Percentiles rank a stretch among this genome's conserved stretches.
Conservation (phyloP, 169 alveolate genomes). For the Cryptosporidium canis region DNA sequence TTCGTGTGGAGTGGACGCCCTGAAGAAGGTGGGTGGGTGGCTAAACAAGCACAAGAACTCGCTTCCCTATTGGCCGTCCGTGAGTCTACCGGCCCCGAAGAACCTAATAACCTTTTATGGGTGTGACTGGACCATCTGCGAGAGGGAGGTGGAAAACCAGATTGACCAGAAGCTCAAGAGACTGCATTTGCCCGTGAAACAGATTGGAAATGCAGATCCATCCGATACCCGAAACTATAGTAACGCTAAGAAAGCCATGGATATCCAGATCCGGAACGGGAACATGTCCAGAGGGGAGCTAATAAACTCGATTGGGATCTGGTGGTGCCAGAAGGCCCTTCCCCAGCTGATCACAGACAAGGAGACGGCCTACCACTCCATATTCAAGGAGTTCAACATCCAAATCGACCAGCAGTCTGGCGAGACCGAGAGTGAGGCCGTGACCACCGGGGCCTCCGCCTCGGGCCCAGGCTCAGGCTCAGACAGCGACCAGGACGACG, state of each 20-base stretch:
- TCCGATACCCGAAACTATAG: not conserved
- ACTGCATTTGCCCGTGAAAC: conserved; percentile 26
- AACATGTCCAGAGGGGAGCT: conserved; percentile 21
- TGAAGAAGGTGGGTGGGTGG: conserved; percentile 65
- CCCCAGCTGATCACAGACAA: conserved; percentile 66
- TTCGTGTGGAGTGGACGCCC: conserved; percentile 55
- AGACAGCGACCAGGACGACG: not conserved
- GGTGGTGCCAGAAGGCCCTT: conserved; percentile 72
- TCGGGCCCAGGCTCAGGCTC: not conserved
- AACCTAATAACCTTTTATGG: conserved; percentile 57
- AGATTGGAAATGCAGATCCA: conserved; percentile 1
- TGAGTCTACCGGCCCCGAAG: conserved; percentile 25
- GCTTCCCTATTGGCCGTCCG: conserved; percentile 58
- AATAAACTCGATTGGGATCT: conserved; percentile 23
- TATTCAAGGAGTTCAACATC: conserved; percentile 27
- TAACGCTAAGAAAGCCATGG: not conserved
- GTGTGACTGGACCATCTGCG: conserved; percentile 66
- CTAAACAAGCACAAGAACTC: conserved; percentile 37
- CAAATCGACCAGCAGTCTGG: not conserved
- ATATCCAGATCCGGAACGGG: not conserved
- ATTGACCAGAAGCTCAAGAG: conserved; percentile 10
- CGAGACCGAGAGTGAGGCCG: not conserved
- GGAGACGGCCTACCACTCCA: conserved; percentile 54
- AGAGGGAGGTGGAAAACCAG: conserved; percentile 57
- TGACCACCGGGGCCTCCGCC: not conserved